phyloP scores from a whole-genome alignment of 176 grass and related monocot species.

The Hsuehochloa calcarea region DNA sequence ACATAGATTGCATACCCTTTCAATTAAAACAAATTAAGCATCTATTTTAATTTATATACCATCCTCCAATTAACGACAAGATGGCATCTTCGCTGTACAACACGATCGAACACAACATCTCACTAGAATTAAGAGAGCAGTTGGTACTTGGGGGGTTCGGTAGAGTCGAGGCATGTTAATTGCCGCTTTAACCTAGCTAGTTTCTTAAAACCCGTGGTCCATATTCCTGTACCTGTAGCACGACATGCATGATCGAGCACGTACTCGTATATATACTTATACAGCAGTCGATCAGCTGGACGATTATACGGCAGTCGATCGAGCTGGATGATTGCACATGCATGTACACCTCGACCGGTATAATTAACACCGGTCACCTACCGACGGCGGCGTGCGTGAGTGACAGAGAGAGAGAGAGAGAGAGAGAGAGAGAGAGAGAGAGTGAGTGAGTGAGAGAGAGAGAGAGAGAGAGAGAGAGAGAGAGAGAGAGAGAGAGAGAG shows the following conservation, averaged over 20 bases:
- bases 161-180: neutral
- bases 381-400: neutral
- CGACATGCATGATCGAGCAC: neutral
- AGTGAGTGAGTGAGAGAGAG: neutral
- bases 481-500: too few relatives aligned
- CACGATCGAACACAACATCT: neutral
- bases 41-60: neutral
- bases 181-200: neutral
- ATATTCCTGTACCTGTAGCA: neutral
- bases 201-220: neutral
- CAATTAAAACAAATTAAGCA: neutral
- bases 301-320: neutral
- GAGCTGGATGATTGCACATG: neutral
- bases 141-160: neutral
- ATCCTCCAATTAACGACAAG: neutral
- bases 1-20: neutral
- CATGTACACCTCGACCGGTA: neutral
- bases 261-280: neutral
- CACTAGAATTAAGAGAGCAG: neutral
- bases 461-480: neutral
- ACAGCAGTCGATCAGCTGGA: neutral
- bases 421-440: neutral
- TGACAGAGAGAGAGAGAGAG: neutral
- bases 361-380: neutral
- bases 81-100: neutral